Evolutionary conservation across 352 stramenopile genomes (phyloP).

Genomic region (Phytophthora pini): DNA sequence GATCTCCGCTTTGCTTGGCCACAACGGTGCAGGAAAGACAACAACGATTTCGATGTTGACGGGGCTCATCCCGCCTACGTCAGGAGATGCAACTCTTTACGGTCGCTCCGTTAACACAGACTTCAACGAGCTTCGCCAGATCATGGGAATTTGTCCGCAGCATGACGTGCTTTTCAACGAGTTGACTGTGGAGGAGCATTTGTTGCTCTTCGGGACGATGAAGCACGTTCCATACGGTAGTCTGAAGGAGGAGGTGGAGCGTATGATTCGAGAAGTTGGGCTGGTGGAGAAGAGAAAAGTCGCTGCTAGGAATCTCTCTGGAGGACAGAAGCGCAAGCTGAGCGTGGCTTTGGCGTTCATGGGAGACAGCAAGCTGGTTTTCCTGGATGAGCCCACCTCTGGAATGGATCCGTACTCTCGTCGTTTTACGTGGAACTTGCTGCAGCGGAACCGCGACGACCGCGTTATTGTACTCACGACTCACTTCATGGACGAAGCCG

Average conservation of each 20-base stretch:
- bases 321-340: constrained; percentile 96
- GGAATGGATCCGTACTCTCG: constrained; percentile 97
- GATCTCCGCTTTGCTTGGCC: constrained; percentile 92
- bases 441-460: constrained; percentile 81
- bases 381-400: constrained; percentile 93
- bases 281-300: constrained; percentile 89
- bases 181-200: constrained; percentile 95
- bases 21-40: constrained; percentile 89
- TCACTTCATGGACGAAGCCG: constrained; percentile 91
- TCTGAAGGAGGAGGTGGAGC: constrained; percentile 59
- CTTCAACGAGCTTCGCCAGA: constrained; percentile 89
- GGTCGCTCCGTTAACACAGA: constrained; percentile 78
- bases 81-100: constrained; percentile 73
- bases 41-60: constrained; percentile 95
- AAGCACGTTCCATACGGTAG: constrained; percentile 77
- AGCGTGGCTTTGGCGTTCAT: constrained; percentile 95
- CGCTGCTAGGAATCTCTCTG: constrained; percentile 73
- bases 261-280: constrained; percentile 81
- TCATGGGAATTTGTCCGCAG: constrained; percentile 97
- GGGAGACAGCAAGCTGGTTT: constrained; percentile 91
- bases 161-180: constrained; percentile 96
- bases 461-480: constrained; percentile 87
- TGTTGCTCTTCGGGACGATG: constrained; percentile 93
- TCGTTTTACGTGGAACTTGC: constrained; percentile 95
- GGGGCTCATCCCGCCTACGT: constrained; percentile 74